Evolutionary conservation across 2,329 filamentous ascomycete species (phyloP).

Genomic region (Metarhizium humberi): DNA sequence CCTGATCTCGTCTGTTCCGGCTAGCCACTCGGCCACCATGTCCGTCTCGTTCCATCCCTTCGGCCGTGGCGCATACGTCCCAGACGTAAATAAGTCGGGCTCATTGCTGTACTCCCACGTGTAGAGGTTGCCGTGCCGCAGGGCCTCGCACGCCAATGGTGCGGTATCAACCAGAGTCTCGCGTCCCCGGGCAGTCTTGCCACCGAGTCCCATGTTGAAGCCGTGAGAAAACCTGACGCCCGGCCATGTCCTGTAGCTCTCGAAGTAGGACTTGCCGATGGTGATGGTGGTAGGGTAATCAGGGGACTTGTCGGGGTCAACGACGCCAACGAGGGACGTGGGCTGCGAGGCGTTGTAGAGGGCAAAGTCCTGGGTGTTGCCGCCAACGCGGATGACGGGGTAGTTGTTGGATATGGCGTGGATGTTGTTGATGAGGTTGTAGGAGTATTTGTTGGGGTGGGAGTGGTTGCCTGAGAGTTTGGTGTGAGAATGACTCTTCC

Average conservation of each 20-base stretch:
- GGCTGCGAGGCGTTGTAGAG: slow-evolving; percentile 46
- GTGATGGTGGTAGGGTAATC: slow-evolving; percentile 53
- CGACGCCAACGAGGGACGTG: slow-evolving; percentile 41
- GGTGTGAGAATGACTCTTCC: background rate
- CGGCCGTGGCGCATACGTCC: slow-evolving; percentile 42
- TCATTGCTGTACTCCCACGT: slow-evolving; percentile 48
- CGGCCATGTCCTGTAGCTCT: slow-evolving; percentile 50
- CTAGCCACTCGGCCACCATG: slow-evolving; percentile 50
- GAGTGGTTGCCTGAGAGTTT: slow-evolving; percentile 36
- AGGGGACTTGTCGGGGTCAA: slow-evolving; percentile 36
- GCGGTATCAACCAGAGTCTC: slow-evolving; percentile 44
- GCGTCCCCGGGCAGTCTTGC: slow-evolving; percentile 40
- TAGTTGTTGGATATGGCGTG: slow-evolving; percentile 43
- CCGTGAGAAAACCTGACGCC: slow-evolving; percentile 49
- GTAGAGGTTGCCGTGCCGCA: slow-evolving; percentile 39
- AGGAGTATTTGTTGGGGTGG: slow-evolving; percentile 48
- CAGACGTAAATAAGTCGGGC: slow-evolving; percentile 43
- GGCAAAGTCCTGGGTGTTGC: slow-evolving; percentile 59
- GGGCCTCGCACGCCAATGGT: slow-evolving; percentile 45
- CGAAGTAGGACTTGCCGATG: slow-evolving; percentile 54
- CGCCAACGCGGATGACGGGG: slow-evolving; percentile 53
- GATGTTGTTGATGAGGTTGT: slow-evolving; percentile 50
- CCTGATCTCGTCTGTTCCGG: slow-evolving; percentile 41
- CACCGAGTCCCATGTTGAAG: slow-evolving; percentile 47
- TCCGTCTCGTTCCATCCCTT: slow-evolving; percentile 41